These are phyloP conservation scores for Termitomyces sp. DNA, from an alignment of 768 basidiomycete species.

Conservation along the genomic window DNA sequence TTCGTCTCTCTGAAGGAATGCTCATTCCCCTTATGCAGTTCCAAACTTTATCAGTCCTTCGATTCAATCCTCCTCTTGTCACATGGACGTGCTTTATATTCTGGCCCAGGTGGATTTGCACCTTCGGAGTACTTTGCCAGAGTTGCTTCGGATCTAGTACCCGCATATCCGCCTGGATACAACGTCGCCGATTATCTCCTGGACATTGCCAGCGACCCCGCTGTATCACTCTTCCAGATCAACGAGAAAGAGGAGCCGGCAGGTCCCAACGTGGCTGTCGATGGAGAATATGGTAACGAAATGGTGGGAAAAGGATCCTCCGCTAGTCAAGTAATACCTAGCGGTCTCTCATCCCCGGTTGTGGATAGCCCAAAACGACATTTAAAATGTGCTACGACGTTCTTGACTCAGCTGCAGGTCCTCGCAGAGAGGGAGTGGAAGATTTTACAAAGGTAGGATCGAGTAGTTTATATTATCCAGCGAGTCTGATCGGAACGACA, in stretches of 20 bases:
- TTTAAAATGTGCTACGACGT: slow-evolving; percentile 61
- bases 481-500: slow-evolving; percentile 17
- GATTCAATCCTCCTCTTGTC: slow-evolving; percentile 77
- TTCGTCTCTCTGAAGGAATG: not conserved
- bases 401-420: slow-evolving; percentile 85
- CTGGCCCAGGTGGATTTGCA: slow-evolving; percentile 66
- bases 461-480: not conserved
- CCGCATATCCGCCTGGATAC: slow-evolving; percentile 70
- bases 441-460: slow-evolving; percentile 55
- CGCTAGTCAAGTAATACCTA: slow-evolving; percentile 6
- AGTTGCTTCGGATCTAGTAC: slow-evolving; percentile 32
- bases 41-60: slow-evolving; percentile 81
- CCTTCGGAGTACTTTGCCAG: slow-evolving; percentile 65
- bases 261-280: not conserved
- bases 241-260: slow-evolving; percentile 2
- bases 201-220: slow-evolving; percentile 75
- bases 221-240: slow-evolving; percentile 40
- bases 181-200: slow-evolving; percentile 92
- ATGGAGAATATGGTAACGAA: not conserved
- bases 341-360: not conserved
- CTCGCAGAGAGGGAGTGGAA: slow-evolving; percentile 85
- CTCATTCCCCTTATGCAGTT: slow-evolving; percentile 33
- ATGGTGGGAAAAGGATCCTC: slow-evolving; percentile 6
- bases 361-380: slow-evolving; percentile 9
- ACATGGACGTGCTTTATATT: slow-evolving; percentile 73